Conservation (phyloP, 768 basidiomycete genomes). For the Asterophora parasitica region DNA sequence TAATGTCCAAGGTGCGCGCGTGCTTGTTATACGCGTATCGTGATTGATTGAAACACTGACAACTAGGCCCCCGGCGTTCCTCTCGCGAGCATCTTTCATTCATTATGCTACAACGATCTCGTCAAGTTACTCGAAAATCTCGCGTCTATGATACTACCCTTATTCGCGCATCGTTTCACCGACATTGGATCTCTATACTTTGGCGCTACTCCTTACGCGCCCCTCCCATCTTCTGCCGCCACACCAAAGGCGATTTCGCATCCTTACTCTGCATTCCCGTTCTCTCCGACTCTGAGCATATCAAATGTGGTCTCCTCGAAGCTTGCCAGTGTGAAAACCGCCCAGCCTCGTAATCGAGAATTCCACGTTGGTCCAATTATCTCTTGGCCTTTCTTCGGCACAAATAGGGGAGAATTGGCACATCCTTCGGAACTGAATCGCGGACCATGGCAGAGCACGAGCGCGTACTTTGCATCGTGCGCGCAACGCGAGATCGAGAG, state of each 20-base stretch:
- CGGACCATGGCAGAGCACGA: slow-evolving; percentile 69
- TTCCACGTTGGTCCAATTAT: slow-evolving; percentile 77
- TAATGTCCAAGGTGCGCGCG: slow-evolving; percentile 77
- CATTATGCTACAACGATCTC: slow-evolving; percentile 60
- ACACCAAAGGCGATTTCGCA: slow-evolving; percentile 40
- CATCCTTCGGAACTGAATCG: slow-evolving; percentile 70
- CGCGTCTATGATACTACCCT: slow-evolving; percentile 60
- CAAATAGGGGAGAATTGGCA: slow-evolving; percentile 66
- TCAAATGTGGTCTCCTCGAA: slow-evolving; percentile 22
- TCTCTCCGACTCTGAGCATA: slow-evolving; percentile 36
- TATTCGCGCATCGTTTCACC: slow-evolving; percentile 75
- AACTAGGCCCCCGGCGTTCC: slow-evolving; percentile 69
- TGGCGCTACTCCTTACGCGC: slow-evolving; percentile 36
- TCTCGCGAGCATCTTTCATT: slow-evolving; percentile 65
- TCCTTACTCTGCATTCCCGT: slow-evolving; percentile 40
- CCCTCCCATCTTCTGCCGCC: slow-evolving; percentile 30
- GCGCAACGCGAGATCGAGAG: slow-evolving; percentile 65
- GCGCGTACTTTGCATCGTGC: slow-evolving; percentile 61
- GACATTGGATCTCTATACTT: slow-evolving; percentile 73
- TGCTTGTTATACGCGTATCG: neutral
- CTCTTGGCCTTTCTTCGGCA: slow-evolving; percentile 90
- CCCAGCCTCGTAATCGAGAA: slow-evolving; percentile 22
- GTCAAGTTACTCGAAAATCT: slow-evolving; percentile 63
- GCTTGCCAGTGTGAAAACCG: slow-evolving; percentile 9
- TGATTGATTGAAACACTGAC: slow-evolving; percentile 5